Conservation (phyloP, 2,329 filamentous ascomycete species). For the Aspergillus tamarii region DNA sequence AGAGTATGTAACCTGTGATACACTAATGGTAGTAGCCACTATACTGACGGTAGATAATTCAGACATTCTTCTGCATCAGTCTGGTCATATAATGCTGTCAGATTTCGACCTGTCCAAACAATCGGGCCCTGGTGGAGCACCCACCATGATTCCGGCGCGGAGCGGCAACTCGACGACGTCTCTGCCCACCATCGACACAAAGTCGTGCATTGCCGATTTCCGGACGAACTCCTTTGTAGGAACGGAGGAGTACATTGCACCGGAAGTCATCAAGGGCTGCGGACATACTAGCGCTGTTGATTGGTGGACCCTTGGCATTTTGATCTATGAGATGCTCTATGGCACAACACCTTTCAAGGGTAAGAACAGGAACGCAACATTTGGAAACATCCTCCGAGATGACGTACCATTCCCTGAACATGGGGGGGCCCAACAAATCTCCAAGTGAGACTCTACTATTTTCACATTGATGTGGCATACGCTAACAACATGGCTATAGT, state of each 20-base stretch:
- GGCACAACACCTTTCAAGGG: constrained; percentile 99
- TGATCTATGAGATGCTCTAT: constrained; percentile 99
- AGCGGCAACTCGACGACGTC: constrained; percentile 84
- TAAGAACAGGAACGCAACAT: constrained; percentile 97
- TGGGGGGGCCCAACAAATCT: constrained; percentile 78
- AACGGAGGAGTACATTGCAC: constrained; percentile 98
- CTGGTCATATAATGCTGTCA: constrained; percentile 99
- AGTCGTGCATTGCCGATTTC: constrained; percentile 98
- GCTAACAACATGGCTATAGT: constrained; percentile 53
- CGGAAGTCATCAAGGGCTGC: constrained; percentile 97
- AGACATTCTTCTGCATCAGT: constrained; percentile 98
- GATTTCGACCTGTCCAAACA: constrained; percentile 99
- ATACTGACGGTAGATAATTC: constrained; percentile 41
- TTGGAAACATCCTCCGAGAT: constrained; percentile 94
- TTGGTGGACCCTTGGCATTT: constrained; percentile 97
- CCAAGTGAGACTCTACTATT: constrained; percentile 69
- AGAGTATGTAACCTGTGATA: constrained; percentile 66
- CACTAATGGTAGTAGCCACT: background rate
- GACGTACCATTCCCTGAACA: constrained; percentile 96
- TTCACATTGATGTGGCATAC: background rate
- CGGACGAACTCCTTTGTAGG: constrained; percentile 98
- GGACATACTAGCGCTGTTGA: constrained; percentile 98
- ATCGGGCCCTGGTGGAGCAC: constrained; percentile 91
- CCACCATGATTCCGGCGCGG: constrained; percentile 94
- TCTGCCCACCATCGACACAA: constrained; percentile 95